Percentiles rank a stretch among this genome's conserved stretches.
phyloP scores from a whole-genome alignment of 2,329 filamentous ascomycete genomes.

The Leptographium galeiforme region DNA sequence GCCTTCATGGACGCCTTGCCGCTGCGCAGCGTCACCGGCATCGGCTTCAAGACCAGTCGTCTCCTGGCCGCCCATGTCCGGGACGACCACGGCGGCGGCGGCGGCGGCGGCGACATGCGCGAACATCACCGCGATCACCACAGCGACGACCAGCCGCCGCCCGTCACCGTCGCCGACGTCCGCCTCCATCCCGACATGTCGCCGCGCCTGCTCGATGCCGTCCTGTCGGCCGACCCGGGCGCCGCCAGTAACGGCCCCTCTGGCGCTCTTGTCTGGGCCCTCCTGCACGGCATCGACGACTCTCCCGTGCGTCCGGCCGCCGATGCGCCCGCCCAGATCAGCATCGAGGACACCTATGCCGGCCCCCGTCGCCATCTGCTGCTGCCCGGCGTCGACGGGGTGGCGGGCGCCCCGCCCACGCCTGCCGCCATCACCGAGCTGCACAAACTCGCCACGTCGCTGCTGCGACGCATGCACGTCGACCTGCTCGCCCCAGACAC shows the following conservation, averaged over 20 bases:
- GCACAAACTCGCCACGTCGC: slow-evolving; percentile 49
- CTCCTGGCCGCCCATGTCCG: slow-evolving; percentile 40
- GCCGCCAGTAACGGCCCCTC: slow-evolving; percentile 36
- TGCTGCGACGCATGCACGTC: slow-evolving; percentile 64
- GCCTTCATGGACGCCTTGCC: slow-evolving; percentile 63
- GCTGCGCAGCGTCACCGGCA: slow-evolving; percentile 70
- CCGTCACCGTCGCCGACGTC: slow-evolving; percentile 52
- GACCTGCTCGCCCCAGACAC: slow-evolving; percentile 30
- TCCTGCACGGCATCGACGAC: slow-evolving; percentile 71
- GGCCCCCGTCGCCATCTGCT: slow-evolving; percentile 51
- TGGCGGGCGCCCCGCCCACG: slow-evolving; percentile 21
- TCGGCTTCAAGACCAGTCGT: slow-evolving; percentile 65
- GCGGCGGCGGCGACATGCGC: slow-evolving; percentile 12
- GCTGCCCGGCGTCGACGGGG: slow-evolving; percentile 47
- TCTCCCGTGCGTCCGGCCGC: slow-evolving; percentile 58
- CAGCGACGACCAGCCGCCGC: slow-evolving; percentile 15
- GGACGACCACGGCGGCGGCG: slow-evolving; percentile 7
- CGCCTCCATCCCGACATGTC: slow-evolving; percentile 50
- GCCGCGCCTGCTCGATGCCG: slow-evolving; percentile 48
- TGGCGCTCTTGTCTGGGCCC: slow-evolving; percentile 58
- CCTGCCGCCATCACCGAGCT: slow-evolving; percentile 55
- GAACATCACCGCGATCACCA: slow-evolving; percentile 12
- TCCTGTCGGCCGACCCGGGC: slow-evolving; percentile 54
- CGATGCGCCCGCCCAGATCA: slow-evolving; percentile 72
- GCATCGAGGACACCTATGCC: slow-evolving; percentile 84